phyloP scores from a whole-genome alignment of 2,329 filamentous ascomycete genomes.

The Hypomyces perniciosus region DNA sequence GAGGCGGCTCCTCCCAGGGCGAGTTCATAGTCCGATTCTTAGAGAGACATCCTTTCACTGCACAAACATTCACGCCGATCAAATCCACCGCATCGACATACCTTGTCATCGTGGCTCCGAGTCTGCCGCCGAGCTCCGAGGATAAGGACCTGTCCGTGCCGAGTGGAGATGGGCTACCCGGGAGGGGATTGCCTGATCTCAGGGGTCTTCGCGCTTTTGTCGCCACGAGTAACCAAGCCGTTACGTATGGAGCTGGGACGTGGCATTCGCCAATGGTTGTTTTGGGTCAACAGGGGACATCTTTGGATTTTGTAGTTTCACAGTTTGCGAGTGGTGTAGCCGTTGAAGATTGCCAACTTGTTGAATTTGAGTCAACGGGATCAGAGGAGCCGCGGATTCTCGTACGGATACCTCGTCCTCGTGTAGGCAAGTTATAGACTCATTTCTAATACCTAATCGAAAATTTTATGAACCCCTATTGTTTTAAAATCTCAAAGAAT shows the following conservation, averaged over 20 bases:
- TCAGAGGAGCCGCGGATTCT: conserved; percentile 36
- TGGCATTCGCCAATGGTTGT: conserved; percentile 98
- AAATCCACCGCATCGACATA: conserved; percentile 51
- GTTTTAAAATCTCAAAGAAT: no score
- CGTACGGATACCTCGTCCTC: conserved; percentile 26
- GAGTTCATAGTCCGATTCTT: conserved; percentile 62
- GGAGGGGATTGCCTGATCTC: conserved; percentile 67
- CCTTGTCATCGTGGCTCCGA: conserved; percentile 85
- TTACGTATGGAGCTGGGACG: conserved; percentile 86
- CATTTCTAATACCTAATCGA: neutral
- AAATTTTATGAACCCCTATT: neutral
- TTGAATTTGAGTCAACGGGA: conserved; percentile 34
- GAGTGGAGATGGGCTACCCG: conserved; percentile 39
- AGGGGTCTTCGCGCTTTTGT: conserved; percentile 67
- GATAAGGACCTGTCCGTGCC: conserved; percentile 25
- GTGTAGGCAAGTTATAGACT: conserved; percentile 5
- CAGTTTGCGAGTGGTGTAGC: conserved; percentile 82
- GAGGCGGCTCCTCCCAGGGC: conserved; percentile 16
- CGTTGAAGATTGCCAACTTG: conserved; percentile 84
- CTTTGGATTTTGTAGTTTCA: conserved; percentile 80
- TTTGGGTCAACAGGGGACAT: conserved; percentile 51
- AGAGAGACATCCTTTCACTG: conserved; percentile 89
- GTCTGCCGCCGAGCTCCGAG: conserved; percentile 41
- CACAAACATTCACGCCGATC: conserved; percentile 86
- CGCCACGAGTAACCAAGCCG: conserved; percentile 70